Base-by-base conservation (phyloP, 179 eudicot species). In the Beta macrorhiza region DNA sequence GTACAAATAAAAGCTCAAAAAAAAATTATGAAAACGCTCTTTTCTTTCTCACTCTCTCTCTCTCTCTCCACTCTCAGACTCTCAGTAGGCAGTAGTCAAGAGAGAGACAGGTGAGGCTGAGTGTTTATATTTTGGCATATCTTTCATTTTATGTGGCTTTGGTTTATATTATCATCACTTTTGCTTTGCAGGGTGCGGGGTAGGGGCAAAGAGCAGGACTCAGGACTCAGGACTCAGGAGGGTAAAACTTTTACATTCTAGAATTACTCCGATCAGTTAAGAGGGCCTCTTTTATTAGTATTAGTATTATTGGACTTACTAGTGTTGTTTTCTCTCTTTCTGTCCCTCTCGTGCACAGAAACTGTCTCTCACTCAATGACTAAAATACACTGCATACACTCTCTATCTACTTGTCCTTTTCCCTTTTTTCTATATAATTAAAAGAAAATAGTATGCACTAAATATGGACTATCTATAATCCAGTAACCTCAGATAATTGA, bases 311-410 rank as follows among this genome's bases (percentile, higher is more conserved):
- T 37, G 29, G 10, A 72, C 42, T 79, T 79, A 71, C 82, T 71
- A 37, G 74, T 67, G 59, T 79, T 15, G 6, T n/a, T 75, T 81
- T 42, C 15, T 68, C 52, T 29, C 62, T 52, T 52, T 65, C 65
- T 75, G 80, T 75, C 85, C 51, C 74, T 72, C 75, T 67, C 82
- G 49, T 64, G 62, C 72, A 51, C 84, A 59, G 79, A 22, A 67
- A 58, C 78, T 73, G 53, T 73, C 78, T 73, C 51, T 62, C 71
- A 63, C 55, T 79, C 52, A 58, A 16, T 11, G 17, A 58, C 62
- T 47, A 7, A 12, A 14, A 12, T 16, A 15, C 72, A 5, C 20
- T 14, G 29, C 77, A 53, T 49, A 57, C 20, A 7, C 76, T 69
- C 45, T 42, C 51, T 45, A 14, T 73, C 74, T 55, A 8, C 56